phyloP scores from a whole-genome alignment of 1,284 basidiomycete species.

The Earliella scabrosa region DNA sequence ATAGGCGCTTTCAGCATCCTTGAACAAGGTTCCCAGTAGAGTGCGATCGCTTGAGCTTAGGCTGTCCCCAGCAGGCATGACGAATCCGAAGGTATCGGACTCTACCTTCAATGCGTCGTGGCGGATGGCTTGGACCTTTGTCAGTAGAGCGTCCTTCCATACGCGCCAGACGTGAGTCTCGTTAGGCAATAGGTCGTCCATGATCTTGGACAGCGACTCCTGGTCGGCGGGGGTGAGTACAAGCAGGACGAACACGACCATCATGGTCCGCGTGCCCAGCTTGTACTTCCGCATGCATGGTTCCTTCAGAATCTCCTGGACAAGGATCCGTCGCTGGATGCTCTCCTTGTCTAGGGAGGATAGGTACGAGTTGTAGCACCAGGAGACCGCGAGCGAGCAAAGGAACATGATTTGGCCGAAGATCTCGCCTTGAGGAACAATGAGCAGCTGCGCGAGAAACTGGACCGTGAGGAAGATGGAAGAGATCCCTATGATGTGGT shows the following conservation, averaged over 20 bases:
- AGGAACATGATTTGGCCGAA: conserved; percentile 23
- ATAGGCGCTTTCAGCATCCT: conserved; percentile 4
- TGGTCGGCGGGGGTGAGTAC: conserved; percentile 12
- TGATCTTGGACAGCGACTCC: not conserved
- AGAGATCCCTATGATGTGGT: conserved; percentile 13
- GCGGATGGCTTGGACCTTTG: not conserved
- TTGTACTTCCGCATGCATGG: conserved; percentile 6
- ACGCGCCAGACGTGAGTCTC: conserved; percentile 12
- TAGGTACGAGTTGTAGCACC: conserved; percentile 23
- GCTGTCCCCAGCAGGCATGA: not conserved
- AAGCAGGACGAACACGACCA: conserved; percentile 18
- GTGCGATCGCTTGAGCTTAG: not conserved
- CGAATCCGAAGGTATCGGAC: not conserved
- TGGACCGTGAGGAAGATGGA: conserved; percentile 19
- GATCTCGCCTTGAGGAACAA: conserved; percentile 17
- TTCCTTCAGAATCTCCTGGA: conserved; percentile 2
- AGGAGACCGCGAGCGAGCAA: conserved; percentile 16
- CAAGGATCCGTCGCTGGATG: conserved; percentile 15
- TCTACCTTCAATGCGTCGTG: not conserved
- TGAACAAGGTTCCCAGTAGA: conserved; percentile 1
- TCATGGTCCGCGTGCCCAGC: conserved; percentile 12
- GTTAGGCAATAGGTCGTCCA: conserved; percentile 13
- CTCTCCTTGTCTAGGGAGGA: conserved; percentile 17
- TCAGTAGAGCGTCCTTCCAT: conserved; percentile 6
- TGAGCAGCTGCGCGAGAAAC: conserved; percentile 19